Conservation (phyloP, 257 asterid species). For the Nicotiana otophora region DNA sequence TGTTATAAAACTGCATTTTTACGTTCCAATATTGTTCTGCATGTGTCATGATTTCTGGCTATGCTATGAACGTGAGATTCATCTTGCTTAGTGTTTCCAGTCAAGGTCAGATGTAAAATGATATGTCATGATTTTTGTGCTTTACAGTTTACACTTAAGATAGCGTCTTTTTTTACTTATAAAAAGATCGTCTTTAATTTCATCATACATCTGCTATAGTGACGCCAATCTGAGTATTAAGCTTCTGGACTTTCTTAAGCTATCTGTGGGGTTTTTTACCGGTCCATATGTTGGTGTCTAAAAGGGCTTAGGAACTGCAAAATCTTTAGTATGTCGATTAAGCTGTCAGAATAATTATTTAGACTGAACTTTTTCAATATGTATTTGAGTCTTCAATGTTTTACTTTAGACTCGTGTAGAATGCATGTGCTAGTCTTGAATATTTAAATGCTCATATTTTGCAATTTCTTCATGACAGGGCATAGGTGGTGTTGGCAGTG, state of each 20-base stretch:
- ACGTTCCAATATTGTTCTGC: background rate
- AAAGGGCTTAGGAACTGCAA: background rate
- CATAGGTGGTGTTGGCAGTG: conserved; percentile 99
- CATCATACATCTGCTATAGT: background rate
- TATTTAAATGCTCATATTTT: background rate
- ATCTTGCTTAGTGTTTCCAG: background rate
- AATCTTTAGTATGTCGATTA: background rate
- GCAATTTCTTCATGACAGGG: conserved; percentile 47
- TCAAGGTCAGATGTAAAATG: background rate
- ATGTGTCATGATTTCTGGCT: background rate
- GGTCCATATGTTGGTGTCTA: background rate
- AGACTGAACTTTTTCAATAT: background rate
- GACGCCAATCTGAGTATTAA: background rate
- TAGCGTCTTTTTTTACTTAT: background rate
- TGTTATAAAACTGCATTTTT: background rate
- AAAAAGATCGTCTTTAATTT: background rate
- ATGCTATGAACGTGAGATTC: background rate
- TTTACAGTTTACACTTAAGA: background rate
- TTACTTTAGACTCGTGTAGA: background rate
- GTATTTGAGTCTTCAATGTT: background rate
- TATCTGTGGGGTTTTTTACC: background rate
- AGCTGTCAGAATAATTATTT: background rate
- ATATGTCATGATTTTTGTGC: background rate
- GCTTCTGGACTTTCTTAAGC: background rate
- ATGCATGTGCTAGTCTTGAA: background rate